Evolutionary conservation across 2,329 filamentous ascomycete genomes (phyloP).

Genomic region (Westerdykella sp.): DNA sequence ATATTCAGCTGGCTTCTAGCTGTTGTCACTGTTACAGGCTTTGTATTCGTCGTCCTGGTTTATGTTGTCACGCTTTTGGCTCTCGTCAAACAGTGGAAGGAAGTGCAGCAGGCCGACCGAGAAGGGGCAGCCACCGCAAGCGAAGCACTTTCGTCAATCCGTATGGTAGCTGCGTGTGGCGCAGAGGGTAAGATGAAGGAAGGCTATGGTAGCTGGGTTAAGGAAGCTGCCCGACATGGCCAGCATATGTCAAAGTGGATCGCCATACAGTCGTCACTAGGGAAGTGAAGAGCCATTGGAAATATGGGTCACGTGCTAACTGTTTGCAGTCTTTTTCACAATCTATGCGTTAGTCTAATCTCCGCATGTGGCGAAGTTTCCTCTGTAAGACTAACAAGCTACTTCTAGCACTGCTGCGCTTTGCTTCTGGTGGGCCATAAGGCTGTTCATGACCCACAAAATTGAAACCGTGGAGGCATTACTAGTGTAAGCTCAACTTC

Average conservation of each 20-base stretch:
- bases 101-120: conserved; percentile 15
- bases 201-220: conserved; percentile 10
- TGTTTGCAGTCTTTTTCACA: conserved; percentile 15
- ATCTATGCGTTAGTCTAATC: conserved; percentile 15
- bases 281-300: conserved; percentile 4
- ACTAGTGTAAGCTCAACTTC: conserved; percentile 10
- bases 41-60: conserved; percentile 17
- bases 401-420: conserved; percentile 16
- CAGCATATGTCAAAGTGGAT: conserved; percentile 12
- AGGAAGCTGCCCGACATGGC: conserved; percentile 6
- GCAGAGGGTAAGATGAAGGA: conserved; percentile 16
- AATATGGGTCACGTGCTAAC: conserved; percentile 1
- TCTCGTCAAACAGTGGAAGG: conserved; percentile 11
- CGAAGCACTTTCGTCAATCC: conserved; percentile 15
- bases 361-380: background rate
- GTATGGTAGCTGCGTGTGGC: conserved; percentile 21
- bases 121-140: conserved; percentile 14
- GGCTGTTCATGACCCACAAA: conserved; percentile 10
- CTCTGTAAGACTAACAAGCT: background rate
- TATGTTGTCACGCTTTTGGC: conserved; percentile 17
- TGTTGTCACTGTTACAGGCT: conserved; percentile 17
- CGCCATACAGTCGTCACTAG: conserved; percentile 18
- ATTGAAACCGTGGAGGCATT: conserved; percentile 14
- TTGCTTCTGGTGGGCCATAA: conserved; percentile 24
- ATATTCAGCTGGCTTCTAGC: conserved; percentile 23